Evolutionary conservation across 352 stramenopile genomes (phyloP).

Genomic region (Pythium periplocum): DNA sequence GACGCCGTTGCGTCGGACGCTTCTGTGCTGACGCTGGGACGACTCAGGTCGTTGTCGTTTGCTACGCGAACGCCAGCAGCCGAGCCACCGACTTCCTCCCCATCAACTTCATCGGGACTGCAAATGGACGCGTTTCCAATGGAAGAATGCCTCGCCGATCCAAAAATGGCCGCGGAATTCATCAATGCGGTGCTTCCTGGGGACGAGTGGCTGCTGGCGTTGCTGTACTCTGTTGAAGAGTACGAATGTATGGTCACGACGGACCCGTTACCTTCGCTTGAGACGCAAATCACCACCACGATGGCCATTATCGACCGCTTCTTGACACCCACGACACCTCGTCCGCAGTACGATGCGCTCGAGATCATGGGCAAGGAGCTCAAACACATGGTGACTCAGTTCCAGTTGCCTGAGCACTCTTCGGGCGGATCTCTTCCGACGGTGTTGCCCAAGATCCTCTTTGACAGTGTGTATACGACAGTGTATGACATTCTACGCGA

Average conservation of each 20-base stretch:
- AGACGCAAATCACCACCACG: constrained; percentile 22
- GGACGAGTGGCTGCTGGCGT: constrained; percentile 26
- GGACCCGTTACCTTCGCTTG: constrained; percentile 11
- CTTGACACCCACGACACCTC: constrained; percentile 3
- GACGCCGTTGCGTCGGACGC: no score
- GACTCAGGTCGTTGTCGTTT: constrained; percentile 17
- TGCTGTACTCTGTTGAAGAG: constrained; percentile 40
- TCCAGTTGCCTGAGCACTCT: constrained; percentile 5
- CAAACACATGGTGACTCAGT: constrained; percentile 7
- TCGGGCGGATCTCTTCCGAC: neutral
- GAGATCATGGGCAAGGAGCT: constrained; percentile 7
- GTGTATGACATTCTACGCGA: constrained; percentile 21
- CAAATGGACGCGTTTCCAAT: constrained; percentile 15
- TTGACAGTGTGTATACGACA: constrained; percentile 21
- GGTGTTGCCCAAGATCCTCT: constrained; percentile 21
- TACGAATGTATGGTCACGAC: constrained; percentile 30
- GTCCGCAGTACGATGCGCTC: neutral
- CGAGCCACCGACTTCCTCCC: no score
- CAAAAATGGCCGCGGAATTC: constrained; percentile 40
- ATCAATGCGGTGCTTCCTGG: constrained; percentile 27
- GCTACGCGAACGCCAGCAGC: constrained; percentile 1
- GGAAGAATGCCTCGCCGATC: constrained; percentile 35
- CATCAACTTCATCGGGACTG: neutral
- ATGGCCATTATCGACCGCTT: constrained; percentile 29
- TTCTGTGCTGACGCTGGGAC: neutral